Base-by-base conservation (phyloP, 768 basidiomycete species). In the Lactarius psammicola region DNA sequence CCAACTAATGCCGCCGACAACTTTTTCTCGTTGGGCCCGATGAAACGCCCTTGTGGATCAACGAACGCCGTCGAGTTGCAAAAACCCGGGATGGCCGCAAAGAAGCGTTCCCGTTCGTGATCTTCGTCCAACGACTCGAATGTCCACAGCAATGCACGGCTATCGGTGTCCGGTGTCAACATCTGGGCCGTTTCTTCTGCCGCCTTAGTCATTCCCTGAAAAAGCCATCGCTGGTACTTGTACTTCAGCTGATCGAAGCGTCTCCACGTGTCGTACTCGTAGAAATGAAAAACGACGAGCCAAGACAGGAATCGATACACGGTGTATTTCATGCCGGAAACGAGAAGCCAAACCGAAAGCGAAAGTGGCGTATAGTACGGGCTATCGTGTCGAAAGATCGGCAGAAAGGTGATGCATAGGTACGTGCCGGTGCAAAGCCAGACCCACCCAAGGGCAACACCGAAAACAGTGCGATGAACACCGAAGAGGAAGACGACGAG, bases 61-160 rank as follows among this genome's bases (percentile, higher is more conserved):
- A 18, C 31, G 40, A 65, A 40, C n/a, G 34, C 33, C 20, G 11
- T 40, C 9, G 64, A 65, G 1, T 30, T 51, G 59, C 44, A 61
- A 33, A 65, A 65, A 18, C 55, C 46, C 17, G 60, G 60, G 42
- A 65, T 49, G 28, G 64, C 59, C 28, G 44, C 60, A 9, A 65
- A 61, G 56, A 65, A 65, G n/a, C 36, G 60, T 51, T 65, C 64
- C 30, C 44, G 26, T 49, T 60, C 59, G 26, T 44, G 36, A 33
- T 64, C 64, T 56, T 65, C 59, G 23, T 60, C 59, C 59, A 65
- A 56, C 18, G 59, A 49, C 10, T 65, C 63, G 11, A 64, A 60
- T 20, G 40, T 65, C 64, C 59, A 65, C 20, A 36, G 30, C 9
- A 65, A 38, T 1, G 59, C 64, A 23, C 59, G 64, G 9, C n/a